Conservation (phyloP, 176 grass and related monocot species). For the Oryza nivara region DNA sequence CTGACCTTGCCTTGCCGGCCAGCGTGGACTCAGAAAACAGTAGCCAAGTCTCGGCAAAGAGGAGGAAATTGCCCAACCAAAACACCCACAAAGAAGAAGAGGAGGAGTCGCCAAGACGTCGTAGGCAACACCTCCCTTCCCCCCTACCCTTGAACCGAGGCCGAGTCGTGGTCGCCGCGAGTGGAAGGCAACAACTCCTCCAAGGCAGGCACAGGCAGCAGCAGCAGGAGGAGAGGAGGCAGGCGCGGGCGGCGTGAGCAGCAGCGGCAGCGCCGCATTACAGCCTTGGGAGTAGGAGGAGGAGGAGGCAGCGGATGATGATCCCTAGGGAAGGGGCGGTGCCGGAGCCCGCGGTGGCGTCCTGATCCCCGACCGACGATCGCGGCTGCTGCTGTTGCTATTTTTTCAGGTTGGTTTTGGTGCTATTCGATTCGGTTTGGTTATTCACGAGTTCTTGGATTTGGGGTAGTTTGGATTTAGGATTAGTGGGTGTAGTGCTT, state of each 20-base stretch:
- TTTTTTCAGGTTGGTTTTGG: conserved; percentile 15
- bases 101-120: background rate
- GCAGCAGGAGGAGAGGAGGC: background rate
- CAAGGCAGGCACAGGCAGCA: background rate
- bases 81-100: background rate
- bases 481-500: conserved; percentile 15
- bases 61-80: background rate
- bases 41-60: background rate
- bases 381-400: background rate
- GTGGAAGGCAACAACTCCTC: background rate
- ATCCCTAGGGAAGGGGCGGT: conserved; percentile 23
- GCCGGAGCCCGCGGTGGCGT: background rate
- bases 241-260: conserved; percentile 34
- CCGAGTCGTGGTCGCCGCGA: background rate
- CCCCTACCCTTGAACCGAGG: background rate
- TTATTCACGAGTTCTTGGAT: conserved; percentile 8
- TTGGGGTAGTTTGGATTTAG: conserved; percentile 12
- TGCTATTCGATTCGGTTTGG: conserved; percentile 1
- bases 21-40: background rate
- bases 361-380: conserved; percentile 27
- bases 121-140: background rate
- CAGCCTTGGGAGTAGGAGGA: background rate
- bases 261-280: background rate
- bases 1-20: background rate
- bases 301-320: conserved; percentile 17